Conservation (phyloP, 1,284 basidiomycete genomes). For the Apiotrichum domesticum region DNA sequence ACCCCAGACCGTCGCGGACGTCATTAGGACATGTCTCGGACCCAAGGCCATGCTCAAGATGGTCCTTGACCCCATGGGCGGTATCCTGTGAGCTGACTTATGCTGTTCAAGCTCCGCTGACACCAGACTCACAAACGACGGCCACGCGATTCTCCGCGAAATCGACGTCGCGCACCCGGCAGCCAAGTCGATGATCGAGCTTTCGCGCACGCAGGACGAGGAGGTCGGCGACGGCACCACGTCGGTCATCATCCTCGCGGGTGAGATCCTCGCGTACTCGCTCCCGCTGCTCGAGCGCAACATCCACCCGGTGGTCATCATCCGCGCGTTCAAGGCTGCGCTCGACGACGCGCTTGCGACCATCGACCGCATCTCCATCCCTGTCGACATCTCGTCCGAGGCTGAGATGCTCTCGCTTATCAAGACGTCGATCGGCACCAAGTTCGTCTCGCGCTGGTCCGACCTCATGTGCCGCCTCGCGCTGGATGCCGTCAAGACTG, state of each 20-base stretch:
- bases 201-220: slow-evolving; percentile 92
- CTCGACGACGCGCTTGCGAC: slow-evolving; percentile 84
- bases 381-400: slow-evolving; percentile 82
- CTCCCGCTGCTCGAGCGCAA: slow-evolving; percentile 75
- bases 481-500: slow-evolving; percentile 82
- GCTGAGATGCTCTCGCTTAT: slow-evolving; percentile 92
- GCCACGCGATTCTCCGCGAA: slow-evolving; percentile 93
- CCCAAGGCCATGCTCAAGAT: slow-evolving; percentile 99
- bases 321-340: slow-evolving; percentile 94
- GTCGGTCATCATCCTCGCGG: slow-evolving; percentile 75
- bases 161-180: slow-evolving; percentile 98
- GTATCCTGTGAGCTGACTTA: slow-evolving; percentile 64
- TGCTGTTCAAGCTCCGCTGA: slow-evolving; percentile 4
- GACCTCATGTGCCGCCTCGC: slow-evolving; percentile 97
- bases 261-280: slow-evolving; percentile 34
- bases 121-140: slow-evolving; percentile 85
- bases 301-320: slow-evolving; percentile 98
- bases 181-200: slow-evolving; percentile 99
- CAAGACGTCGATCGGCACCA: slow-evolving; percentile 99
- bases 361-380: slow-evolving; percentile 67
- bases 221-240: slow-evolving; percentile 98
- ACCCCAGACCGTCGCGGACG: slow-evolving; percentile 88
- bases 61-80: slow-evolving; percentile 97
- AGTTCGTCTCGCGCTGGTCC: slow-evolving; percentile 93
- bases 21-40: slow-evolving; percentile 95